These are phyloP conservation scores for Tricholoma sp. DNA, from an alignment of 768 basidiomycete species.

Conservation along the genomic window DNA sequence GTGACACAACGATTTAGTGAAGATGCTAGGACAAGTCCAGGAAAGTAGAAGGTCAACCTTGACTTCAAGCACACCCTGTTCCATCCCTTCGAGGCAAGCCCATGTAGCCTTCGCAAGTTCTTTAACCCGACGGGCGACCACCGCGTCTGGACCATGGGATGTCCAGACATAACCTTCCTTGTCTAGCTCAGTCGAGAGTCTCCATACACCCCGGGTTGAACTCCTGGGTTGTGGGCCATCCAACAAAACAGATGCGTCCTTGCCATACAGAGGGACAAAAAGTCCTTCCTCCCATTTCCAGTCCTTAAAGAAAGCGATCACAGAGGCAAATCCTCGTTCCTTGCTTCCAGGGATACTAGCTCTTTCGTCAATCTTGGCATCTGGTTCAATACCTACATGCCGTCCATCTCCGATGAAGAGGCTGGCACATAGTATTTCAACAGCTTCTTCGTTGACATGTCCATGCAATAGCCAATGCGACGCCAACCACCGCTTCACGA, in stretches of 20 bases:
- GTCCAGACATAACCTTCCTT: slow-evolving; percentile 76
- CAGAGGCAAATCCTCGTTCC: slow-evolving; percentile 72
- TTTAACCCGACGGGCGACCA: slow-evolving; percentile 69
- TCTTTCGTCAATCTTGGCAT: slow-evolving; percentile 29
- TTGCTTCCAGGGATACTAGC: slow-evolving; percentile 64
- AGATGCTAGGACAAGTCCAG: neutral
- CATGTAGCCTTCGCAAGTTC: slow-evolving; percentile 75
- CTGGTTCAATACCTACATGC: slow-evolving; percentile 25
- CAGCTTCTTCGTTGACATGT: slow-evolving; percentile 71
- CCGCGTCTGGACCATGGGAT: slow-evolving; percentile 50
- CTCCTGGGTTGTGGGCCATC: slow-evolving; percentile 18
- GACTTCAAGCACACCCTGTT: slow-evolving; percentile 47
- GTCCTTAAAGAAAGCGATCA: slow-evolving; percentile 65
- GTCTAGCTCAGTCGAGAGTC: slow-evolving; percentile 75
- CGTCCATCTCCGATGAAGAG: slow-evolving; percentile 61
- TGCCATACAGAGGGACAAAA: slow-evolving; percentile 67
- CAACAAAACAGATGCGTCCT: slow-evolving; percentile 23
- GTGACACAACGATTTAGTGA: slow-evolving; percentile 4
- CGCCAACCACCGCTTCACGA: slow-evolving; percentile 91
- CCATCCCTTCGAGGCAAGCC: slow-evolving; percentile 44
- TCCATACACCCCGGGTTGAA: slow-evolving; percentile 56
- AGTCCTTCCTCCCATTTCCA: slow-evolving; percentile 83
- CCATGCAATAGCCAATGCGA: slow-evolving; percentile 79
- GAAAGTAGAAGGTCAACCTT: slow-evolving; percentile 39
- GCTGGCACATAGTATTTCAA: slow-evolving; percentile 80